Base-by-base conservation (phyloP, 345 rosid genomes). In the Lepidium africanum region DNA sequence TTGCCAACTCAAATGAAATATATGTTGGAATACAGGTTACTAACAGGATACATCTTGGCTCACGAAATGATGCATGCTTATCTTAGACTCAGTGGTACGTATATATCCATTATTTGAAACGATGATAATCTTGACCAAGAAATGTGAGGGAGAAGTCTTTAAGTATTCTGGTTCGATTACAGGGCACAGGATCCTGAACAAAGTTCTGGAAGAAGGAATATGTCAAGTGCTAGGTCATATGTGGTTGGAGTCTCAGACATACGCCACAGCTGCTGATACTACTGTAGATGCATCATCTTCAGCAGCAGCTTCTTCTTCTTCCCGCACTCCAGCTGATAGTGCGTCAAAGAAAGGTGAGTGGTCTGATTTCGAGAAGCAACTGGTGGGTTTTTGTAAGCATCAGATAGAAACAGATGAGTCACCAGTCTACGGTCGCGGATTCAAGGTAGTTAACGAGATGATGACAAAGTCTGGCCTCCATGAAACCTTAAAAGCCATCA, bases 11-110 rank as follows among this genome's bases (percentile, higher is more conserved):
- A 59, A 19, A 33, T 43, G 10, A 67, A 43, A 43, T 11, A n/a
- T 58, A 0, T 59, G 1, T 15, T 14, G 14, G 45, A 10, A 61
- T 14, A 59, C 85, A 93, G 99, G 79, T 78, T 94, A 78, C 70
- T 94, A 70, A 91, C 97, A 1, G 99, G 97, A 35, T 84, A 96
- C 19, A 88, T 94, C 70, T 77, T 94, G 63, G 97, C 96, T 53
- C 99, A 94, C 68, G 96, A 94, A 70, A 89, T 94, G 96, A 94
- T 91, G 97, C 99, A 94, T 32, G 99, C 96, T 8, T 94, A 92
- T 90, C 87, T 94, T 68, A 82, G 99, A 43, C 93, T 94, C 55
- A 82, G 69, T 74, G 97, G 98, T 93, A 73, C 3, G 59, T 42
- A 35, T 39, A 16, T 0, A 21, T 7, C 11, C 17, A 13, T 21